Evolutionary conservation across 1,284 basidiomycete species (phyloP).

Genomic region (Fistulinella staudtii): DNA sequence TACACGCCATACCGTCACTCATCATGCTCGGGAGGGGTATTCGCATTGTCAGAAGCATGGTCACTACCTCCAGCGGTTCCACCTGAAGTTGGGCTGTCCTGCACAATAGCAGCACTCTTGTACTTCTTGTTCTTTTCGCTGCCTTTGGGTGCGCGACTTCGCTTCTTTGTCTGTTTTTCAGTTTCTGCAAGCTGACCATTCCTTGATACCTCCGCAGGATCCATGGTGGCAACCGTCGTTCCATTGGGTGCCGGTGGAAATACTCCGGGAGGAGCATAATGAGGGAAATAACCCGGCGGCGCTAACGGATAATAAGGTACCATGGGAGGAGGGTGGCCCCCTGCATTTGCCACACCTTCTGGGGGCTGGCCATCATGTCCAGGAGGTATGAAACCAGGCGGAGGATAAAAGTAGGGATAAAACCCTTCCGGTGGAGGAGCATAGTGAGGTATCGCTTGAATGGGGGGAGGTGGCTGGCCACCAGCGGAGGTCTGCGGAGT

Average conservation of each 20-base stretch:
- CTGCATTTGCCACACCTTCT: constrained; percentile 38
- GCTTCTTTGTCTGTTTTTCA: constrained; percentile 29
- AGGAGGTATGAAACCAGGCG: constrained; percentile 39
- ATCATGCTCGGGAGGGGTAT: constrained; percentile 23
- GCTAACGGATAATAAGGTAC: constrained; percentile 44
- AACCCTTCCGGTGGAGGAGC: constrained; percentile 45
- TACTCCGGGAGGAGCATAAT: constrained; percentile 23
- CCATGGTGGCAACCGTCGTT: constrained; percentile 27
- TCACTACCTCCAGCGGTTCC: constrained; percentile 27
- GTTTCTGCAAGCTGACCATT: constrained; percentile 15
- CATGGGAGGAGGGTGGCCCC: constrained; percentile 40
- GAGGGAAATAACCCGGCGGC: constrained; percentile 37
- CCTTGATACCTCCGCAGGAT: constrained; percentile 24
- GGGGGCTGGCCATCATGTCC: constrained; percentile 41
- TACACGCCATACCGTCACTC: constrained; percentile 15
- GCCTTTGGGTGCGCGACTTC: constrained; percentile 28
- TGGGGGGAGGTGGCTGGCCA: constrained; percentile 34
- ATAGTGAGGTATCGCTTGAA: constrained; percentile 40
- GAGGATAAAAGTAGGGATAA: constrained; percentile 54
- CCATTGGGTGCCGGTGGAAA: constrained; percentile 28
- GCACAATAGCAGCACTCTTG: constrained; percentile 22
- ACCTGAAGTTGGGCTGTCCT: constrained; percentile 21
- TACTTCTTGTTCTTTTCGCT: constrained; percentile 34
- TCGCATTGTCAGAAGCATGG: constrained; percentile 22
- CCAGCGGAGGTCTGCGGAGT: constrained; percentile 26